Evolutionary conservation across 2,329 filamentous ascomycete species (phyloP), one percentile per base, ranked within the genome.

Genomic region (Diplocarpon mali): DNA sequence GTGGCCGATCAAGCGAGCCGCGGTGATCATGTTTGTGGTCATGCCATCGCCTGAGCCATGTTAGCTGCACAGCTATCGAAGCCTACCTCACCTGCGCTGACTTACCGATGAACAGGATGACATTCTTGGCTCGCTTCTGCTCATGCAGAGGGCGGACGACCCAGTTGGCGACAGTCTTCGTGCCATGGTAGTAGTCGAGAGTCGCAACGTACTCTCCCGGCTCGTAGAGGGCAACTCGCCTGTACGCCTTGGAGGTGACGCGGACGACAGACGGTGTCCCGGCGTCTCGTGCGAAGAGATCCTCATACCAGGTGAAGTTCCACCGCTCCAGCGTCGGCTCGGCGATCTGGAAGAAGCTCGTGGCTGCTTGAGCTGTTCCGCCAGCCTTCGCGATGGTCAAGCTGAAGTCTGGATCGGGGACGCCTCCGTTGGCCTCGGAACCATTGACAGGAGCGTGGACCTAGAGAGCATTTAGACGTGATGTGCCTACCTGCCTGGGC

Each of bases 301-400:
- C 83, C 68, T 90, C 86, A 59, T 76, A 90, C 83, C 83, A 92
- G n/a, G 72, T 72, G 60, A 92, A 92, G 53, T 79, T 75, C 86
- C 86, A 93, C 52, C 71, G 80, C 70, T 93, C 86, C 13, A 92
- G 66, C 61, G 76, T 65, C 15, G 85, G 81, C 61, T 90, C 84
- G 2, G 72, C 57, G 30, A 83, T 59, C n/a, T 70, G 69, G 67
- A 92, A 90, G 66, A 76, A 88, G 34, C 77, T 67, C 13, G 78
- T 69, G 34, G 79, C 76, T 45, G 71, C 66, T 59, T 75, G 65
- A 20, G 73, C 61, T 47, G 66, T 60, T 40, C 64, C 65, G 35
- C 74, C 76, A 44, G 77, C 74, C 65, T 84, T 87, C 47, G 71
- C 67, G 54, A 92, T 81, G 44, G 79, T 83, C 57, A 85, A 80